Base-by-base conservation (phyloP, 306 rosid genomes). In the Sicyos edulis region DNA sequence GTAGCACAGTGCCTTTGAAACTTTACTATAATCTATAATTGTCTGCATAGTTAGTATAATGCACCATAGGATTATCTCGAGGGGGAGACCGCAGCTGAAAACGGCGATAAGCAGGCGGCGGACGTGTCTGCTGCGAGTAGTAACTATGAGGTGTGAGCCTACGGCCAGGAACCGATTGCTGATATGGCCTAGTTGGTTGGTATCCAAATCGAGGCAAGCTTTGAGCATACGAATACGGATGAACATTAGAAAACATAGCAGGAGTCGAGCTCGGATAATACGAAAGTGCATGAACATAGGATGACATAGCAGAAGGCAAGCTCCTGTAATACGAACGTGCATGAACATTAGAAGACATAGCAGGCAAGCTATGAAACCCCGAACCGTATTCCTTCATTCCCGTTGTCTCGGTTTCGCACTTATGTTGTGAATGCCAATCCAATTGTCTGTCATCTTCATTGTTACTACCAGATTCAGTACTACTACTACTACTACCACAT, bases 21-120 rank as follows among this genome's bases (percentile, higher is more conserved):
- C 54, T 66, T 20, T 13, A 66, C 53, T 42, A 66, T 20, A 45
- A 3, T 12, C 40, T 68, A 19, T 45, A 22, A 14, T 45, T 68
- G 72, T 68, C 72, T 68, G 57, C 56, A 47, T 68, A 68, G 17
- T 13, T 34, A 47, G 55, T 45, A 68, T 68, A 68, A 68, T 49
- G 72, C 53, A 68, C 20, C 72, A 68, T 22, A 47, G 57, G 13
- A 49, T 68, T 68, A 68, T 4, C 72, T 68, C 21, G 56, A 68
- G 40, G 55, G 1, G 56, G 56, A 68, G 56, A 49, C 42, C 14
- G 54, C 8, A 20, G 21, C 72, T 8, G 57, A 47, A 22, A 68
- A 22, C 51, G 16, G 14, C 37, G 56, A 47, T 20, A 67, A 44
- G 55, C 12, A 11, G 40, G 40, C 7, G 7, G 40, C 1, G 7